Base-by-base conservation (phyloP, 2,329 filamentous ascomycete species). In the Alternaria gaisen region DNA sequence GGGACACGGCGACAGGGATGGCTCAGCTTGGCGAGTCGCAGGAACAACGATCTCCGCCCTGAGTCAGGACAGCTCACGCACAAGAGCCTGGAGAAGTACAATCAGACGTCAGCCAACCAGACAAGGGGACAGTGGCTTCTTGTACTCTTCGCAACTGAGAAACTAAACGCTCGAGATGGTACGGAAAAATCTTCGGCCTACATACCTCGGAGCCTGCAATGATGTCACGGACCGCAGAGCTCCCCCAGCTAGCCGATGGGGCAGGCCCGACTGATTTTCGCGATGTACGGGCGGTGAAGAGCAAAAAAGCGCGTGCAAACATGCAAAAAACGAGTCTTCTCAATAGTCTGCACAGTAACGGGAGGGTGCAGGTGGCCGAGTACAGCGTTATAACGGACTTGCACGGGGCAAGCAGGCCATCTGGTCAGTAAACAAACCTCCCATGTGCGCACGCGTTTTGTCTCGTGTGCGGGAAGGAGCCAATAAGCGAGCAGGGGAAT, bases 211-310 rank as follows among this genome's bases (percentile, higher is more conserved):
- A 60, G 61, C 58, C 63, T 53, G 57, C 65, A 60, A 69, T 73
- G 71, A 73, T 72, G 72, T 74, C 72, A 72, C 54, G 66, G 66
- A 55, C 65, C 67, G 65, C 61, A 63, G 56, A 62, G 56, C 51
- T 67, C 57, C 55, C 53, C 55, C 56, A 57, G 66, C 48, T 58
- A 59, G 61, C 43, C 62, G 62, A 60, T 61, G 62, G 62, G 52
- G 36, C 51, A 53, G 51, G 55, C 59, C 62, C 62, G 59, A 51
- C 56, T 36, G 51, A 43, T 62, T 58, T 61, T 56, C 43, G 52
- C 44, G 26, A 28, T 32, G 14, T 48, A 26, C 6, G 30, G 32
- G 47, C 58, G 58, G 58, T 58, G 59, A 61, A 30, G 50, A 47
- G 54, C 36, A 43, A 40, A 34, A 54, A 42, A 48, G 55, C 44